Evolutionary conservation across 176 grass and related monocot genomes (phyloP).

Genomic region (Areca catechu): DNA sequence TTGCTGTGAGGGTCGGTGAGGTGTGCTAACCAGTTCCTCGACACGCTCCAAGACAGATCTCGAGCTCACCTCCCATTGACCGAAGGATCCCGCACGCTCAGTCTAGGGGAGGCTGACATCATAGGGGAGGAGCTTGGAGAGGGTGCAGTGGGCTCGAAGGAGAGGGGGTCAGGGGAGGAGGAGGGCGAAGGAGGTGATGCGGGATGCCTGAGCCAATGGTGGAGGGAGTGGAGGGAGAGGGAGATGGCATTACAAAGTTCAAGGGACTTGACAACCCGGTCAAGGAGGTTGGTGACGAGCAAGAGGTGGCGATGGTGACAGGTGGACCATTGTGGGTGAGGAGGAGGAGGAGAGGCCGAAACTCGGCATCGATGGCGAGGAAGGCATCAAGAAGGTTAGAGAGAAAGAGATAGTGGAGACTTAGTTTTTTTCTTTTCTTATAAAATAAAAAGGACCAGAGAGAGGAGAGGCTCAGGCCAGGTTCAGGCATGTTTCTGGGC

Average conservation of each 20-base stretch:
- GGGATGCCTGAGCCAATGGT: conserved; percentile 48
- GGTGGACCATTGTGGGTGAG: no score
- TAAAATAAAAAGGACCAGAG: no score
- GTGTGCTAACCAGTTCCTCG: conserved; percentile 85
- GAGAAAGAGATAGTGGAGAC: conserved; percentile 66
- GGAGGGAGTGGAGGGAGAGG: conserved; percentile 53
- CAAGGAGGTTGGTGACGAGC: conserved; percentile 57
- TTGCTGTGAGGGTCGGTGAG: conserved; percentile 26
- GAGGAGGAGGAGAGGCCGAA: conserved; percentile 33
- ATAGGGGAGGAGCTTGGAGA: no score
- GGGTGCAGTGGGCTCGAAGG: conserved; percentile 57
- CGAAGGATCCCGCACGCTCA: no score
- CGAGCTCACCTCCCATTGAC: no score
- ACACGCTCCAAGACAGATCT: conserved; percentile 53
- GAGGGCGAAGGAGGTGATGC: conserved; percentile 52
- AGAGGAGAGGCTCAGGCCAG: no score
- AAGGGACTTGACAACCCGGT: conserved; percentile 71
- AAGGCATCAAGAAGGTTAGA: conserved; percentile 72
- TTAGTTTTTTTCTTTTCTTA: no score
- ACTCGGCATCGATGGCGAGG: conserved; percentile 41
- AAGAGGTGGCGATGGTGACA: conserved; percentile 30
- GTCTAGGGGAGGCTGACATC: no score
- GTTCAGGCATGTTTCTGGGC: no score
- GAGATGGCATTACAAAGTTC: conserved; percentile 75
- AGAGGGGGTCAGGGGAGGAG: conserved; percentile 41